Base-by-base conservation (phyloP, 148 eudicot species). In the Rheum nobile region DNA sequence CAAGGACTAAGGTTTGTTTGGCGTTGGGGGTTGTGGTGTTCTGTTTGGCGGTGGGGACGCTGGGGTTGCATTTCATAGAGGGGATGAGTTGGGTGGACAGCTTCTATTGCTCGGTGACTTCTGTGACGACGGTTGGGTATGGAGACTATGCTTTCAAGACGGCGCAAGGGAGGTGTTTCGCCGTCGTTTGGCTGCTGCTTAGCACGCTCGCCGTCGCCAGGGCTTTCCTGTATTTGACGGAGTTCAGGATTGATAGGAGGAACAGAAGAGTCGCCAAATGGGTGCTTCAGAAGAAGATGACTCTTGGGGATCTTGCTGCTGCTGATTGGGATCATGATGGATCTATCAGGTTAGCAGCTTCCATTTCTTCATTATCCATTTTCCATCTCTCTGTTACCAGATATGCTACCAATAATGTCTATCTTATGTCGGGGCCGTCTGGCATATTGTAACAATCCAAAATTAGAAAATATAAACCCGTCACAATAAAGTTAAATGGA, bases 241-340 rank as follows among this genome's bases (percentile, higher is more conserved):
- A 89, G 84, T 80, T 86, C 19, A 81, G 89, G 83, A 83, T 89
- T 32, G 89, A 89, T 54, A 85, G 77, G 76, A 78, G 94, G 81
- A 87, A 86, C 19, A 80, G 85, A 12, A 81, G 70, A 68, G 72
- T 79, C 10, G 91, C 91, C 0, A 80, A 80, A 69, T 77, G 81
- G 76, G 89, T 87, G 26, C 91, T 89, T 61, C 78, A 81, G 24
- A 86, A 69, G 84, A 83, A 83, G 80, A 79, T 89, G 77, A 89
- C 94, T 28, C 78, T 77, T 0, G 86, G 85, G 17, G 91, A 89
- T 79, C 71, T 89, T 43, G 78, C 82, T 42, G 87, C 84, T 22
- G 91, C 94, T 31, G 94, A 89, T 84, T 79, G 88, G 73, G 89
- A 89, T 74, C 83, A 84, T 47, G 84, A 89, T 77, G 94, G 94